These are phyloP conservation scores for Triticum monococcum DNA, from an alignment of 176 grass and related monocot genomes.

Conservation along the genomic window DNA sequence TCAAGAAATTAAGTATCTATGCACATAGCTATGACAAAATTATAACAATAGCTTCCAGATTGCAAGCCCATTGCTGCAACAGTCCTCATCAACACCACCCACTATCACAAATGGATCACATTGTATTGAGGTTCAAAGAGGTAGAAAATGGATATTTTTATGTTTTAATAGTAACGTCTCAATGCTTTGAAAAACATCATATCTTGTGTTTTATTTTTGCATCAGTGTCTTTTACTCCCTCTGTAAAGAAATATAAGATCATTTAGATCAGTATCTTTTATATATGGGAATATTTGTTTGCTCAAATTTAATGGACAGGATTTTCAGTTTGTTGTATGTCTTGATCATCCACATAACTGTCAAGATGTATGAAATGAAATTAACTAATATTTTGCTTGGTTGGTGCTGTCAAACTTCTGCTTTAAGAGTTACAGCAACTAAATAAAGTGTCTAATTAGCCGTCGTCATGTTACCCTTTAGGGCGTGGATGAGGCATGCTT, in stretches of 20 bases:
- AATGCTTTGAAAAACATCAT: not conserved
- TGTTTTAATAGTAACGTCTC: not conserved
- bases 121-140: conserved; percentile 6
- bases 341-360: not conserved
- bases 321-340: not conserved
- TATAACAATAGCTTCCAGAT: not conserved
- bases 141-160: not conserved
- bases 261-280: not conserved
- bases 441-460: not conserved
- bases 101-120: not conserved
- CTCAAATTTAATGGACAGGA: not conserved
- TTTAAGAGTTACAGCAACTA: not conserved
- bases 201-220: not conserved
- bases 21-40: not conserved
- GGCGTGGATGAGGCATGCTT: not conserved
- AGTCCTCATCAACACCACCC: not conserved
- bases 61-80: not conserved
- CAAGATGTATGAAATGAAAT: no score
- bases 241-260: no score
- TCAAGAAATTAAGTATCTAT: not conserved
- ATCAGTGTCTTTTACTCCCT: not conserved
- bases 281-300: not conserved
- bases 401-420: not conserved
- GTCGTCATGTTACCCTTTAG: not conserved
- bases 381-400: not conserved